Base-by-base conservation (phyloP, 192 early-diverging fungal species). In the Mortierella claussenii region DNA sequence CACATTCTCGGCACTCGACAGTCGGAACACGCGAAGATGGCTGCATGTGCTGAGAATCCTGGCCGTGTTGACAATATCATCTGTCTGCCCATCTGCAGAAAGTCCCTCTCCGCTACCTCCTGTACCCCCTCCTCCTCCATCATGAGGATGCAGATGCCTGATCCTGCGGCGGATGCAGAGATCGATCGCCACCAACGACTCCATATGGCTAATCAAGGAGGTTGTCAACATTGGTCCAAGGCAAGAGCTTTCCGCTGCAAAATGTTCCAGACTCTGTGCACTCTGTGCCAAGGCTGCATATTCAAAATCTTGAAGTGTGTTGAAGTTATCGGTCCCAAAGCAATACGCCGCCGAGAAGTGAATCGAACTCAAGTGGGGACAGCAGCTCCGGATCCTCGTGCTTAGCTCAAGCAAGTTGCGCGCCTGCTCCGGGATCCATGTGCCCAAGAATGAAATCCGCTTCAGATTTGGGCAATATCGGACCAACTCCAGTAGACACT, bases 391-490 rank as follows among this genome's bases (percentile, higher is more conserved):
- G 24, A 71, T 32, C 9, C 46, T 48, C 2, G 51, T 45, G 40
- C 69, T 54, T 13, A 71, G 47, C 4, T 20, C 43, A 18, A 71
- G 4, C 9, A 71, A 12, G 23, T 71, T 55, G 20, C 69, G 42
- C 26, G 17, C 32, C 20, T 71, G 60, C n/a, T 63, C 47, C 7
- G 53, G 36, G 17, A 49, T 43, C 60, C 69, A 71, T 24, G 69
- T 71, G 15, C 69, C 60, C 55, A 57, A 43, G 47, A 63, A 71
- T 11, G 69, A 71, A 26, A 63, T 61, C 12, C 60, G 37, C 21
- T 46, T 49, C 11, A 71, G 31, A 50, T 48, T 63, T 1, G 60
- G 67, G 33, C 56, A 54, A n/a, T 45, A 60, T 30, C 43, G 67
- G 15, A 33, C 40, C 27, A 71, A 31, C n/a, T 71, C 36, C 1